Conservation (phyloP, 225 moss, liverwort and hornwort genomes). For the Physcomitrellopsis africana region DNA sequence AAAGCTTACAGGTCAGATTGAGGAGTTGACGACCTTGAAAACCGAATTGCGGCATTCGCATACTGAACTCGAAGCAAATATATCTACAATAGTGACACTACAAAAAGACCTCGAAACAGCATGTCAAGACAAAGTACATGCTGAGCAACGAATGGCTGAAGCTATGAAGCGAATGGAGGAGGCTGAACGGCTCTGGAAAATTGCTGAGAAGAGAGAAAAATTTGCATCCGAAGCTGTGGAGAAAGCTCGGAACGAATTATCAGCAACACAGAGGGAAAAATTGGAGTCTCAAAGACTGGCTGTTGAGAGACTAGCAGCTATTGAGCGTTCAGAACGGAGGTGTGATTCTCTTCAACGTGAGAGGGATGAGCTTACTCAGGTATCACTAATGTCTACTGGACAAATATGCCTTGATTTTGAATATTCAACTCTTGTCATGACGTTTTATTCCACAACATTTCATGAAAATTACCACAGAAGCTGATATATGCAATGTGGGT, state of each 20-base stretch:
- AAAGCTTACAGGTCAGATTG: constrained; percentile 53
- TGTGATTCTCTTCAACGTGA: constrained; percentile 65
- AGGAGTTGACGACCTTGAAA: constrained; percentile 58
- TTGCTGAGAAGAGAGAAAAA: constrained; percentile 56
- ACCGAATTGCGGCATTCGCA: constrained; percentile 55
- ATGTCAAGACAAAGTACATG: constrained; percentile 52
- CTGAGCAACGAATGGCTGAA: constrained; percentile 63
- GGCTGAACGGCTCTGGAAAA: constrained; percentile 54
- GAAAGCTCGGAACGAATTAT: constrained; percentile 57
- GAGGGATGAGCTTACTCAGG: constrained; percentile 51
- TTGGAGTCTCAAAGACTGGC: constrained; percentile 71
- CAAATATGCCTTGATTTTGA: no score
- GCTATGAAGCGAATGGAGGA: constrained; percentile 59
- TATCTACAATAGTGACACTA: constrained; percentile 35
- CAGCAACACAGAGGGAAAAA: constrained; percentile 59
- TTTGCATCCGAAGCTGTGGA: constrained; percentile 63
- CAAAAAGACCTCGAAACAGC: constrained; percentile 69
- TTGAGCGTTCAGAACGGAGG: constrained; percentile 65
- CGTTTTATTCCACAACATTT: no score
- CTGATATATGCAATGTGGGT: constrained; percentile 2
- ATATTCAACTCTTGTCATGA: no score
- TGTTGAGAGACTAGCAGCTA: constrained; percentile 39
- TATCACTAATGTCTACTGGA: not conserved
- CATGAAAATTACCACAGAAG: no score
- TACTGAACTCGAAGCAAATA: constrained; percentile 42